phyloP scores from a whole-genome alignment of 176 grass and related monocot species.

The Zoysia pacifica region DNA sequence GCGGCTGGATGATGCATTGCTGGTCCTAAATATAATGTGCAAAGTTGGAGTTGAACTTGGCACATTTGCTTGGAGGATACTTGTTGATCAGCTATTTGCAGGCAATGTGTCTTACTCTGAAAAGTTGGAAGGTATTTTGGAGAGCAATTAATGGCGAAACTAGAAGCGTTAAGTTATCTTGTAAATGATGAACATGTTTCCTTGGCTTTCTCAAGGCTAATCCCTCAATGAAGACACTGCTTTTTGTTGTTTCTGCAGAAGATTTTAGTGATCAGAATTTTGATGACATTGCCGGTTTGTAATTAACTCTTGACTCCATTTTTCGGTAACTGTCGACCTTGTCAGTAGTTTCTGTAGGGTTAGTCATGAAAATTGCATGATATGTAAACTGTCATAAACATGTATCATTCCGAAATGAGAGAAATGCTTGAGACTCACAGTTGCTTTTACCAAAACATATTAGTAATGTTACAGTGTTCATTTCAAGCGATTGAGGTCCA shows the following conservation, averaged over 20 bases:
- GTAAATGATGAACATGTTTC: not conserved
- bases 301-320: too few species aligned
- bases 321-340: too few species aligned
- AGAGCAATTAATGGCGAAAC: constrained; percentile 40
- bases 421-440: not conserved
- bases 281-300: too few species aligned
- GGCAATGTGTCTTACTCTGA: constrained; percentile 17
- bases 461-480: not conserved
- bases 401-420: too few species aligned
- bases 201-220: constrained; percentile 25
- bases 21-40: constrained; percentile 67
- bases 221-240: not conserved
- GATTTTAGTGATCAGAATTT: too few species aligned
- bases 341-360: too few species aligned
- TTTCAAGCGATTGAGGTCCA: not conserved
- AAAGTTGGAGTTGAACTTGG: constrained; percentile 60
- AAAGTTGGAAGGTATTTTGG: constrained; percentile 57
- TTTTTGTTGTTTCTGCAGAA: constrained; percentile 3
- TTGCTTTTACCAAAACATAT: not conserved
- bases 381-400: too few species aligned
- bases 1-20: constrained; percentile 61
- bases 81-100: constrained; percentile 63
- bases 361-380: not conserved
- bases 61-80: constrained; percentile 40
- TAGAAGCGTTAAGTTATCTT: constrained; percentile 25